These are phyloP conservation scores for Cryptococcus sp. DNA, from an alignment of 1,284 basidiomycete species.

Conservation along the genomic window DNA sequence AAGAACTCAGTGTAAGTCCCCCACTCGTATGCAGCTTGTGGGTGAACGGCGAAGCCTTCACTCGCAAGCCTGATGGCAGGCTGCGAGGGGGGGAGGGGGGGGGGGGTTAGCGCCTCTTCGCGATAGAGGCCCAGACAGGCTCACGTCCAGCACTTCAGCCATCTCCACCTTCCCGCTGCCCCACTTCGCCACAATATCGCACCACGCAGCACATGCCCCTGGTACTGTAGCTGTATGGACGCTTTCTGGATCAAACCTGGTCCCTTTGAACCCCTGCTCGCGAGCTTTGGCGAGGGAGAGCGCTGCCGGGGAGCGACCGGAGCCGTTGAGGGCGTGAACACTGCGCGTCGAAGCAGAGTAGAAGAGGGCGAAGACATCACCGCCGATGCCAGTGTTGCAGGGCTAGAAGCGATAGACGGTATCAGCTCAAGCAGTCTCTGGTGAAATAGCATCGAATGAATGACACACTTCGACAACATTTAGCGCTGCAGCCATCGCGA, in stretches of 20 bases:
- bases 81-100: neutral
- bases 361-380: conserved; percentile 86
- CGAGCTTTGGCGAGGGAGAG: conserved; percentile 69
- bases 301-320: conserved; percentile 71
- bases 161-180: conserved; percentile 73
- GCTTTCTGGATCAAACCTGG: conserved; percentile 61
- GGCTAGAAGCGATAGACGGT: conserved; percentile 6
- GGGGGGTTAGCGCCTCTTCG: neutral
- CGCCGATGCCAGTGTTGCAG: conserved; percentile 45
- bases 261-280: conserved; percentile 60
- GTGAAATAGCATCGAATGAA: neutral
- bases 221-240: conserved; percentile 89
- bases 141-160: conserved; percentile 62
- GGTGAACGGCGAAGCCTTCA: conserved; percentile 55
- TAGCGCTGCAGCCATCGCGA: conserved; percentile 20
- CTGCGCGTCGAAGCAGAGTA: conserved; percentile 72
- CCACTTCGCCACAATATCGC: conserved; percentile 73
- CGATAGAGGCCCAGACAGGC: neutral
- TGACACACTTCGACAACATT: conserved; percentile 13
- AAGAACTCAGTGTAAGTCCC: conserved; percentile 2
- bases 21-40: conserved; percentile 20
- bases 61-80: conserved; percentile 79
- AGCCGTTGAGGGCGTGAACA: conserved; percentile 58
- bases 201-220: conserved; percentile 84
- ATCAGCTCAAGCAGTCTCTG: neutral